Base-by-base conservation (phyloP, 768 basidiomycete genomes). In the Tricholoma matsutake region DNA sequence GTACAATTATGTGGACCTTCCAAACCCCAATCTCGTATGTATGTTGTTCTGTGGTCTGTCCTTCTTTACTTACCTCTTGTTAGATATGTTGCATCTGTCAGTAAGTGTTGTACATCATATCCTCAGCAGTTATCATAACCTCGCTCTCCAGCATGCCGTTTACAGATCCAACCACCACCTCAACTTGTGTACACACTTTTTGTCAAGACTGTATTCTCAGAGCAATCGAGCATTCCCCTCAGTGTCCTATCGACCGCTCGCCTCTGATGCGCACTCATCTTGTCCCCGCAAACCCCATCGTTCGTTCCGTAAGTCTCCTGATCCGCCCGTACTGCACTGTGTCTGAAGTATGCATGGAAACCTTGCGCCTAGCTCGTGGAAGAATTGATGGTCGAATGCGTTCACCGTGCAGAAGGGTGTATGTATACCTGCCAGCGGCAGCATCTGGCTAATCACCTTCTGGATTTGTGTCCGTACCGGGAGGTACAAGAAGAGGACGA, bases 191-290 rank as follows among this genome's bases (percentile, higher is more conserved):
- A 61, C 94, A 94, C 70, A 96, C 92, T 0, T 96, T 96, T 72
- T 96, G 94, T 71, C 74, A 75, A n/a, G 87, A 85, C 31, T 96
- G 94, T 68, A 91, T 95, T 61, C 66, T 76, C n/a, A 78, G 79
- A 54, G 90, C 94, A 0, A 80, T 96, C 3, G 71, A 73, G 11
- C 83, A 89, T 61, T 84, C 86, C 6, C 77, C 81, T 0, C 86
- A 87, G 62, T 96, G 94, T 71, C 94, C 94, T 10, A 85, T 96
- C 31, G 94, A 96, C 73, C 85, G 94, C 20, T 87, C 84, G 13
- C 79, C 85, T 0, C 78, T 96, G 32, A 73, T 76, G 1, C 58
- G 74, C n/a, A 75, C 75, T n/a, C 86, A 90, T 63, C 75, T 94
- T 58, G 67, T 68, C 1, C 84, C 86, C 16, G 88, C 90, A n/a